Base-by-base conservation (phyloP, 805 yeast species). In the Kodamaea neixiangensis region DNA sequence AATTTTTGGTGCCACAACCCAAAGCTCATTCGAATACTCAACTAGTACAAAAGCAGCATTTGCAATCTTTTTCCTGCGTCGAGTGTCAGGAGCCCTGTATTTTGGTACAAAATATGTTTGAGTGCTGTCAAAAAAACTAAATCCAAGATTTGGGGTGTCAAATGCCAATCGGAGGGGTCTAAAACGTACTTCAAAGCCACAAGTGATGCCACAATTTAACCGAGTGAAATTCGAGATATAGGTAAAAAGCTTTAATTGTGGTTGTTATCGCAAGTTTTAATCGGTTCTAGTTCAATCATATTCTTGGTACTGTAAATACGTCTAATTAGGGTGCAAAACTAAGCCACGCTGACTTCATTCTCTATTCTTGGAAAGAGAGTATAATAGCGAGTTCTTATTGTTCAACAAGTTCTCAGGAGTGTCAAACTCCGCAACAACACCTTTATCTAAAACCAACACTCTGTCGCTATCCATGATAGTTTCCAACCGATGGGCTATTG, bases 381-480 rank as follows among this genome's bases (percentile, higher is more conserved):
- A 83, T 57, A 85, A 85, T 21, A 73, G 59, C 7, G 82, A 69
- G 3, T 67, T 61, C 25, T 72, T 61, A 48, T 79, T 63, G 14
- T 70, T 60, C 47, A 84, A 63, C 52, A 85, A 66, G 20, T 64
- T 71, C 5, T 64, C 64, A 0, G 96, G 96, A 1, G 84, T 57
- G 55, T 87, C 97, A 66, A 88, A 87, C 66, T 91, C 97, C 42
- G 77, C 79, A 15, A 90, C 81, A 57, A 76, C 74, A n/a, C 97
- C 97, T 21, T 76, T 76, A 45, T 86, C 89, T n/a, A n/a, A n/a
- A n/a, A n/a, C n/a, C n/a, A n/a, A n/a, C n/a, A n/a, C 56, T 51
- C 81, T 78, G 65, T 91, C 97, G 58, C 86, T 83, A 60, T 90
- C 96, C 82, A 91, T n/a, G n/a, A 90, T 85, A 0, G 97, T 90